phyloP scores from a whole-genome alignment of 2,329 filamentous ascomycete species.

The Bipolaris bicolor region DNA sequence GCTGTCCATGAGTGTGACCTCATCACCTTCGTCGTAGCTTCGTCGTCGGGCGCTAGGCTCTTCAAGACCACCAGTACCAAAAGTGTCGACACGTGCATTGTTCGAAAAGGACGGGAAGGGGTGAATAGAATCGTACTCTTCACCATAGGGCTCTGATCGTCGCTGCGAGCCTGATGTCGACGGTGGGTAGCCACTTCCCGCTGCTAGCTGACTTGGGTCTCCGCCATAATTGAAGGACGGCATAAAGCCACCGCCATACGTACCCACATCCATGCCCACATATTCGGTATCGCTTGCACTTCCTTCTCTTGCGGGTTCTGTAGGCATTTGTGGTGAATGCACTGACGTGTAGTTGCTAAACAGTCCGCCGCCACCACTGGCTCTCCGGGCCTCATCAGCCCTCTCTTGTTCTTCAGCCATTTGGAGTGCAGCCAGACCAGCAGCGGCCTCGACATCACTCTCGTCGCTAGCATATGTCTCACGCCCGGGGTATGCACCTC shows the following conservation, averaged over 20 bases:
- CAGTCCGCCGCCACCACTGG: conserved; percentile 62
- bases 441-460: conserved; percentile 85
- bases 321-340: conserved; percentile 52
- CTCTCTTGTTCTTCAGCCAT: conserved; percentile 82
- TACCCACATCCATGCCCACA: conserved; percentile 71
- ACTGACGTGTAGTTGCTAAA: conserved; percentile 57
- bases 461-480: conserved; percentile 63
- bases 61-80: conserved; percentile 86
- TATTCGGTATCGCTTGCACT: conserved; percentile 71
- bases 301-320: conserved; percentile 24
- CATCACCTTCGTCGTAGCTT: conserved; percentile 94
- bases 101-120: conserved; percentile 63
- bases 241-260: conserved; percentile 75
- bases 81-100: conserved; percentile 80
- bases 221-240: conserved; percentile 67
- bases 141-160: conserved; percentile 52
- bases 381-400: conserved; percentile 62
- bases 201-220: conserved; percentile 52
- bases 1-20: conserved; percentile 59
- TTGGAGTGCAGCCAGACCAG: conserved; percentile 81
- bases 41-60: conserved; percentile 73
- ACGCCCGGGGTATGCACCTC: conserved; percentile 45
- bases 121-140: conserved; percentile 58
- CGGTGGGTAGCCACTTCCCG: conserved; percentile 46
- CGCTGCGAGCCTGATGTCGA: conserved; percentile 56